Evolutionary conservation across 768 basidiomycete genomes (phyloP).

Genomic region (Suillus lakei): DNA sequence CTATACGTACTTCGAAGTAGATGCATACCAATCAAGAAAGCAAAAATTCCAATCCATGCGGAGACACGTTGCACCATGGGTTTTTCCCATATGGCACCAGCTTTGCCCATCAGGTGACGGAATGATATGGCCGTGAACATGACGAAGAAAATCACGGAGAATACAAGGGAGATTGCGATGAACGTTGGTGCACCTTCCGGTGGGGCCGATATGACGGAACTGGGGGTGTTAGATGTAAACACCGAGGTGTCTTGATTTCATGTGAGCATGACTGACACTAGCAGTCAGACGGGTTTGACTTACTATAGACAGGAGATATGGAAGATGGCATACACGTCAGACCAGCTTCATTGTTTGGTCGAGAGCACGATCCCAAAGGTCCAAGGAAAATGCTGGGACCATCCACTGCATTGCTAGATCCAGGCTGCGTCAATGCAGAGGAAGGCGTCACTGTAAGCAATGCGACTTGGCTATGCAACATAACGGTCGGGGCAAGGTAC

Average conservation of each 20-base stretch:
- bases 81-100: slow-evolving; percentile 54
- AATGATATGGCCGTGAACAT: slow-evolving; percentile 68
- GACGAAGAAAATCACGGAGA: slow-evolving; percentile 66
- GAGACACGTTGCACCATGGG: slow-evolving; percentile 61
- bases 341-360: slow-evolving; percentile 48
- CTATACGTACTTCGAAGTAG: slow-evolving; percentile 1
- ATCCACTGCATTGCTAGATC: slow-evolving; percentile 46
- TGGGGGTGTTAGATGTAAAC: slow-evolving; percentile 61
- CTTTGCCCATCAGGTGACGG: slow-evolving; percentile 64
- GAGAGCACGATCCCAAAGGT: slow-evolving; percentile 71
- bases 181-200: slow-evolving; percentile 64
- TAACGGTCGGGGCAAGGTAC: slow-evolving; percentile 65
- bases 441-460: slow-evolving; percentile 70
- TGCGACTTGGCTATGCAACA: slow-evolving; percentile 66
- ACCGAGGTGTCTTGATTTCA: slow-evolving; percentile 59
- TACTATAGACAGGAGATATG: slow-evolving; percentile 67
- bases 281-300: slow-evolving; percentile 22
- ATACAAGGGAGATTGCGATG: slow-evolving; percentile 61
- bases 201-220: slow-evolving; percentile 61
- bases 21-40: slow-evolving; percentile 70
- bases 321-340: slow-evolving; percentile 62
- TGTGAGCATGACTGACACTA: background rate
- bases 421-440: slow-evolving; percentile 42
- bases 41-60: slow-evolving; percentile 77
- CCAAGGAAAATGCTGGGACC: slow-evolving; percentile 75